A percentile compares a stretch with the other conserved stretches of the same genome.
Evolutionary conservation across 2,329 filamentous ascomycete species (phyloP).

Genomic region (Claviceps arundinis): DNA sequence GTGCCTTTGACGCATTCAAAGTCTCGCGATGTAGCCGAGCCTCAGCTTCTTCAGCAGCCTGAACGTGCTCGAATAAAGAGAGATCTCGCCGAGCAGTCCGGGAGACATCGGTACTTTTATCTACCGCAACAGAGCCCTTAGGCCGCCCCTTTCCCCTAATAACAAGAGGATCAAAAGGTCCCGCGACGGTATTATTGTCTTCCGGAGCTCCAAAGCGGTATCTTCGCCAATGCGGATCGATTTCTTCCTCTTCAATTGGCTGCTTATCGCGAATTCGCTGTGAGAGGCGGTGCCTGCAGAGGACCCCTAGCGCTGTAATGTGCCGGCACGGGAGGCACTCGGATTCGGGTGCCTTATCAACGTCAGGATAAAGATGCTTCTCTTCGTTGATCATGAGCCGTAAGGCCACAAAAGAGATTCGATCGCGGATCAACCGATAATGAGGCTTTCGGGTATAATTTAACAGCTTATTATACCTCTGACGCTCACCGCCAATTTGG

Average conservation of each 20-base stretch:
- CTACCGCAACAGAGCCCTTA: no score
- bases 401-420: neutral
- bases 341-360: neutral
- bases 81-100: no score
- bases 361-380: neutral
- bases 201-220: neutral
- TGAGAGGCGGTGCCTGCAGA: neutral
- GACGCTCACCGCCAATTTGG: neutral
- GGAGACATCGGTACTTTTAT: no score
- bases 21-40: no score
- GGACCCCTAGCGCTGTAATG: neutral
- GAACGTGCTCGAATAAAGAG: no score
- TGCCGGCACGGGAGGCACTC: neutral
- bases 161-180: neutral
- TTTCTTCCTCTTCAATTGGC: neutral
- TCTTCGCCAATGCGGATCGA: neutral
- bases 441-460: neutral
- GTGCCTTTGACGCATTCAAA: no score
- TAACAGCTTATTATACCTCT: neutral
- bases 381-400: neutral
- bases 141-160: neutral
- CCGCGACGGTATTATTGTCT: neutral
- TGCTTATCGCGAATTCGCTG: neutral
- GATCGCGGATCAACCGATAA: neutral
- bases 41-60: no score